Conservation (phyloP, 2,329 filamentous ascomycete species). For the Alternaria sp. region DNA sequence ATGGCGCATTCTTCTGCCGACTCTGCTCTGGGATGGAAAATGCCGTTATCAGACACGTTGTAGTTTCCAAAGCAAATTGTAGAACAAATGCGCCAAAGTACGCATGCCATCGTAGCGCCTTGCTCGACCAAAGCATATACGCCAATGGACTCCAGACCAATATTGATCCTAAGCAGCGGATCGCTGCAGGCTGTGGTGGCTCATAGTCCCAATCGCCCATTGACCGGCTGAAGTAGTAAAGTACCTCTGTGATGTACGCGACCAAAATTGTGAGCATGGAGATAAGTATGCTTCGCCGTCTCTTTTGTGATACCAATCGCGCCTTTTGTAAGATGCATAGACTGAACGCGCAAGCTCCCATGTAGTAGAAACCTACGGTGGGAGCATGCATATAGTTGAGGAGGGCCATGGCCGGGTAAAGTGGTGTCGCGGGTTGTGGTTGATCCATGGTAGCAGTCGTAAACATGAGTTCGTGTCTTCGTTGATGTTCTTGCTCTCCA, state of each 20-base stretch:
- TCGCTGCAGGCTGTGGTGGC: slow-evolving; percentile 43
- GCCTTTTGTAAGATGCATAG: slow-evolving; percentile 44
- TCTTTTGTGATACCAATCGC: slow-evolving; percentile 31
- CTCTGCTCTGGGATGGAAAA: slow-evolving; percentile 26
- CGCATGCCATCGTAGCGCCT: slow-evolving; percentile 41
- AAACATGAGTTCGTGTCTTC: not conserved
- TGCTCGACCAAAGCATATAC: slow-evolving; percentile 33
- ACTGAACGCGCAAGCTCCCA: slow-evolving; percentile 38
- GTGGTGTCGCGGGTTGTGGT: slow-evolving; percentile 14
- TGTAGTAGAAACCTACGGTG: slow-evolving; percentile 40
- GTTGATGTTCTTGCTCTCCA: not conserved
- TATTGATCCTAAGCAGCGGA: slow-evolving; percentile 46
- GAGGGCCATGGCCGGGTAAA: slow-evolving; percentile 36
- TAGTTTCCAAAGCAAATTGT: slow-evolving; percentile 44
- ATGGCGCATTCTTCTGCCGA: slow-evolving; percentile 28
- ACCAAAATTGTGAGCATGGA: slow-evolving; percentile 26
- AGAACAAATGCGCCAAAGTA: slow-evolving; percentile 46
- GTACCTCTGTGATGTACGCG: slow-evolving; percentile 40
- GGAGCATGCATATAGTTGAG: slow-evolving; percentile 48
- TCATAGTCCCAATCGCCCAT: slow-evolving; percentile 40
- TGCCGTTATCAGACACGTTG: slow-evolving; percentile 35
- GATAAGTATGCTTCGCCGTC: slow-evolving; percentile 30
- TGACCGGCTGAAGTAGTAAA: slow-evolving; percentile 46
- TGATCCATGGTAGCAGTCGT: slow-evolving; percentile 20
- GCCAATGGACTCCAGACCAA: slow-evolving; percentile 43